These are phyloP conservation scores for Macroventuria anomochaeta DNA, from an alignment of 2,329 filamentous ascomycete genomes.

Conservation along the genomic window DNA sequence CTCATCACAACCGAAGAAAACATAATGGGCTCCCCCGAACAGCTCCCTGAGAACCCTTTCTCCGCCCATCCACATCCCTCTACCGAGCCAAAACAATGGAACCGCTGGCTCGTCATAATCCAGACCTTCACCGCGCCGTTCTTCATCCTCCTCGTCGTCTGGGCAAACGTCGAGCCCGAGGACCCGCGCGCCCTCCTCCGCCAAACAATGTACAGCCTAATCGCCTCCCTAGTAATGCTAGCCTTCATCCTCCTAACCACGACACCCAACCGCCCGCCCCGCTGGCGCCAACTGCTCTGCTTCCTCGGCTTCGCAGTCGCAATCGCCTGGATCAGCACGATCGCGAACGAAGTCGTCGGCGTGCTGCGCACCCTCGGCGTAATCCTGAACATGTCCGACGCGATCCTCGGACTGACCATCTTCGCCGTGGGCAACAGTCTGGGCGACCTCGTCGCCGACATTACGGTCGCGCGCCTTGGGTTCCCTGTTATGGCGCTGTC, in stretches of 20 bases:
- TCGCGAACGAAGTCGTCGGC: constrained; percentile 93
- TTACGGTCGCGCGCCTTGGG: constrained; percentile 90
- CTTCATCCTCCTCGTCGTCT: constrained; percentile 79
- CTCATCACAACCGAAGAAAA: constrained; percentile 44
- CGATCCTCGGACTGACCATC: constrained; percentile 90
- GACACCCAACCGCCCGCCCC: constrained; percentile 68
- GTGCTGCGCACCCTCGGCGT: constrained; percentile 93
- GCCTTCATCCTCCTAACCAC: constrained; percentile 72
- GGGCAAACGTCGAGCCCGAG: constrained; percentile 70
- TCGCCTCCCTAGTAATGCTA: constrained; percentile 70
- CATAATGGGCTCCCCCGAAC: constrained; percentile 46
- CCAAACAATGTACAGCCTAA: constrained; percentile 51
- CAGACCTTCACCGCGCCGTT: constrained; percentile 88
- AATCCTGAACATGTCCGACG: constrained; percentile 90
- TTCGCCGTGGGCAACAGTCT: constrained; percentile 97
- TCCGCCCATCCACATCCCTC: constrained; percentile 48
- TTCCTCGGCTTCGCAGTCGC: constrained; percentile 89
- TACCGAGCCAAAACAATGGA: constrained; percentile 69
- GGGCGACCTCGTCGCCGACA: constrained; percentile 91
- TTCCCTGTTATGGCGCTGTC: constrained; percentile 96
- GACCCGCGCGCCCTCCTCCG: constrained; percentile 66
- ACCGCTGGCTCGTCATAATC: constrained; percentile 84
- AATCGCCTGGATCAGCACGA: constrained; percentile 95
- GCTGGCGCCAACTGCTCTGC: constrained; percentile 79
- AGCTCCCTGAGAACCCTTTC: constrained; percentile 29